phyloP scores from a whole-genome alignment of 805 yeast genomes.

The Monosporozyma aerobia region DNA sequence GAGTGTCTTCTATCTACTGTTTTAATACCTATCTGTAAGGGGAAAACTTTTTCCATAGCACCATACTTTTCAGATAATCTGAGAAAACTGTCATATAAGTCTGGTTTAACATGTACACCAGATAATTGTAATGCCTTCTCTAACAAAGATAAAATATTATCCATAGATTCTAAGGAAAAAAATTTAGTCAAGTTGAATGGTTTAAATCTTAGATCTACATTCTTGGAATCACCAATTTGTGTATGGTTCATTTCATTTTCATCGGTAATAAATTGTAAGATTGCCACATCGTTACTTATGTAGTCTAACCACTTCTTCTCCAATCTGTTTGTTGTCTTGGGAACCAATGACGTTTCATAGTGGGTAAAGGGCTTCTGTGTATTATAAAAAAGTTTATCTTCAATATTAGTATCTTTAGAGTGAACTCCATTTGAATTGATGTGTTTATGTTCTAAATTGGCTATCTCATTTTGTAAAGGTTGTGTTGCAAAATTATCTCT shows the following conservation, averaged over 20 bases:
- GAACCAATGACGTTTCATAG: slow-evolving; percentile 1
- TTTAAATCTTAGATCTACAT: slow-evolving; percentile 9
- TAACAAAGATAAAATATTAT: slow-evolving; percentile 19
- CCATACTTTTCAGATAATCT: slow-evolving; percentile 6
- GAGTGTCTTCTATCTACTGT: slow-evolving; percentile 39
- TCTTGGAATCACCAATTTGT: background rate
- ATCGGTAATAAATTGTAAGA: slow-evolving; percentile 16
- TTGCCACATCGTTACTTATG: slow-evolving; percentile 21
- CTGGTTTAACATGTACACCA: slow-evolving; percentile 19
- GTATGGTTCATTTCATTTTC: slow-evolving; percentile 1
- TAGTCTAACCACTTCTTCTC: slow-evolving; percentile 18
- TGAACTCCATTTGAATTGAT: background rate
- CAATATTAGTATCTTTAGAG: background rate
- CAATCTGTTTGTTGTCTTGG: slow-evolving; percentile 4
- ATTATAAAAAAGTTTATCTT: slow-evolving; percentile 5
- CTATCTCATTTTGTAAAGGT: slow-evolving; percentile 35
- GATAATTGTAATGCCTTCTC: slow-evolving; percentile 23
- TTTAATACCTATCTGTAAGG: slow-evolving; percentile 32
- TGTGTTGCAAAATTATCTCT: slow-evolving; percentile 33
- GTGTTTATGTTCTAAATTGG: slow-evolving; percentile 28
- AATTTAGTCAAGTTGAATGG: slow-evolving; percentile 25
- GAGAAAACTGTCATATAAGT: slow-evolving; percentile 16
- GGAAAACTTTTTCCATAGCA: slow-evolving; percentile 24
- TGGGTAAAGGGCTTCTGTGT: slow-evolving; percentile 20
- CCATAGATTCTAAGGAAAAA: slow-evolving; percentile 22